phyloP scores from a whole-genome alignment of 257 asterid genomes.

The Lavandula angustifolia region DNA sequence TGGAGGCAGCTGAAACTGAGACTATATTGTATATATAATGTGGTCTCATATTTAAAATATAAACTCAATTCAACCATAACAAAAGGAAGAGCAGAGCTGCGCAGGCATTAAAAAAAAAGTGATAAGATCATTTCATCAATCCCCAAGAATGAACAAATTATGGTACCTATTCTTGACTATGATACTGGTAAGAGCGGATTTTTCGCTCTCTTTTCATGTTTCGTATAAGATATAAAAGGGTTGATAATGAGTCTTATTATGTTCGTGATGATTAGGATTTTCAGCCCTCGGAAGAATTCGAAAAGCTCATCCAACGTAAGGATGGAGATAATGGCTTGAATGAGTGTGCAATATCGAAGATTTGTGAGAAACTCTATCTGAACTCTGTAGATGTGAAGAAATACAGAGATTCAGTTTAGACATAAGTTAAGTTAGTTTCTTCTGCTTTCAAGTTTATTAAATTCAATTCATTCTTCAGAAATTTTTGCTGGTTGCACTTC shows the following conservation, averaged over 20 bases:
- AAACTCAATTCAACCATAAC: too few species aligned
- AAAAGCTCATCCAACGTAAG: conserved; percentile 46
- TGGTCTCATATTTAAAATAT: too few species aligned
- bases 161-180: too few species aligned
- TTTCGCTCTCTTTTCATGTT: too few species aligned
- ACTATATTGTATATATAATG: too few species aligned
- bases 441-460: conserved; percentile 19
- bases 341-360: conserved; percentile 50
- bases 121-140: too few species aligned
- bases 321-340: conserved; percentile 46
- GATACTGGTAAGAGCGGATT: too few species aligned
- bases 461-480: conserved; percentile 25
- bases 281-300: conserved; percentile 69
- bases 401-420: conserved; percentile 54
- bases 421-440: conserved; percentile 23
- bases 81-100: too few species aligned
- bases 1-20: too few species aligned
- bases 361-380: conserved; percentile 64
- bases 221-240: conserved; percentile 1
- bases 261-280: conserved; percentile 42
- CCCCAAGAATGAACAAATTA: too few species aligned
- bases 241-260: not conserved
- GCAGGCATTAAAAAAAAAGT: too few species aligned
- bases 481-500: conserved; percentile 20
- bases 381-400: conserved; percentile 58